Percentiles rank a stretch among this genome's conserved stretches.
These are phyloP conservation scores for Climacium dendroides DNA, from an alignment of 225 moss, liverwort and hornwort genomes.

Conservation along the genomic window DNA sequence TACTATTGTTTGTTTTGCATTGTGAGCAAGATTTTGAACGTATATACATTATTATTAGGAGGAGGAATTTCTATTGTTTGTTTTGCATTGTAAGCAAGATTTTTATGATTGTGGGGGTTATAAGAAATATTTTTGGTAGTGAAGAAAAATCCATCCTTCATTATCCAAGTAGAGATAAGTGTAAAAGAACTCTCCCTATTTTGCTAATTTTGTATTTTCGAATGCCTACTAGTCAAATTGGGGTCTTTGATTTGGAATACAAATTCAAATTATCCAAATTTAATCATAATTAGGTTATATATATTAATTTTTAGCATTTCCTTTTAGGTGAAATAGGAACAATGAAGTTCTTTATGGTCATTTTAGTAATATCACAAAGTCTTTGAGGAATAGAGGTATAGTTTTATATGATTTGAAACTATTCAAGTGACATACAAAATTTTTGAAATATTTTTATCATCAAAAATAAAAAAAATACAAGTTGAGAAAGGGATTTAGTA, in stretches of 20 bases:
- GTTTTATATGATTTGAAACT: not conserved
- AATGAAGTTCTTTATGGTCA: not conserved
- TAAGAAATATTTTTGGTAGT: not conserved
- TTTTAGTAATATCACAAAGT: not conserved
- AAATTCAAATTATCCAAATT: not conserved
- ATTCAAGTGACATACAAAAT: not conserved
- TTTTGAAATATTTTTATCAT: not conserved
- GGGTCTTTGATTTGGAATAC: not conserved
- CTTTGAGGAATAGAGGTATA: fast-evolving
- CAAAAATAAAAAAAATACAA: not conserved
- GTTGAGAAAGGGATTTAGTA: not conserved
- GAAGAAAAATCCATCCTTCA: not conserved
- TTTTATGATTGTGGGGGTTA: not conserved
- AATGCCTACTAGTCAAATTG: fast-evolving
- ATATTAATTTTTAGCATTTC: not conserved
- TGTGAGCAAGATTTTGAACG: not conserved
- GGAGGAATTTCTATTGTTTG: not conserved
- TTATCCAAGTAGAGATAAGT: not conserved
- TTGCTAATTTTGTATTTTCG: not conserved
- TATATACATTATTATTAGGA: no score
- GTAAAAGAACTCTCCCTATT: not conserved
- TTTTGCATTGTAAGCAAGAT: no score
- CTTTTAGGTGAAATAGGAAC: fast-evolving
- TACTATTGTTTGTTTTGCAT: not conserved
- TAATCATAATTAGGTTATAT: no score